Evolutionary conservation across 2,329 filamentous ascomycete species (phyloP).

Genomic region (Talaromyces pinophilus): DNA sequence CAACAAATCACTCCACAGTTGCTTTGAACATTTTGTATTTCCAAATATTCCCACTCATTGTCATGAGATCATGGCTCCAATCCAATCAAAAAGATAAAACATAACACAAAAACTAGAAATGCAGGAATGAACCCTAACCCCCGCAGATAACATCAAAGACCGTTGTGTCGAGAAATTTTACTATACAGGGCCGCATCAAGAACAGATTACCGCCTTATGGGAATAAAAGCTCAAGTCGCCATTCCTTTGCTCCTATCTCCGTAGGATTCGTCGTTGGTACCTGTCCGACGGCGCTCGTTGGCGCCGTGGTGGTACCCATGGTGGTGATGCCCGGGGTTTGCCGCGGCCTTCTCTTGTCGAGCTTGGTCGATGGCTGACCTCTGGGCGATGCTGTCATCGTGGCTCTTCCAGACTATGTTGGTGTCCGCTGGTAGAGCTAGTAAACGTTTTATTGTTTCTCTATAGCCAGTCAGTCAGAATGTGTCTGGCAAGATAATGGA

Average conservation of each 20-base stretch:
- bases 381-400: conserved; percentile 94
- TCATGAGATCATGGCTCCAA: conserved; percentile 18
- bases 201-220: conserved; percentile 19
- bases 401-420: conserved; percentile 90
- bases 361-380: conserved; percentile 87
- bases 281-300: conserved; percentile 45
- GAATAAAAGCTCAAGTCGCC: conserved; percentile 32
- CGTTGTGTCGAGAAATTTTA: conserved; percentile 41
- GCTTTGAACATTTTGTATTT: conserved; percentile 19
- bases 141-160: conserved; percentile 36
- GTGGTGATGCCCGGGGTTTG: conserved; percentile 38
- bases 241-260: conserved; percentile 45
- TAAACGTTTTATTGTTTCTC: conserved; percentile 90
- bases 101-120: conserved; percentile 31
- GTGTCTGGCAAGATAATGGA: not conserved
- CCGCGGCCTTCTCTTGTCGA: conserved; percentile 73
- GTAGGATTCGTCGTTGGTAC: conserved; percentile 46
- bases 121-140: conserved; percentile 44
- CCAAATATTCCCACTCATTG: conserved; percentile 15
- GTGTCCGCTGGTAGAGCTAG: conserved; percentile 85
- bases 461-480: conserved; percentile 44
- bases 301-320: conserved; percentile 38
- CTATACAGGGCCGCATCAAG: conserved; percentile 31
- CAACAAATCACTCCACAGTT: conserved; percentile 16
- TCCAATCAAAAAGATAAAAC: conserved; percentile 8